Percentiles rank a stretch among this genome's conserved stretches.
Evolutionary conservation across 768 basidiomycete genomes (phyloP).

Genomic region (Psilocybe tampanensis): DNA sequence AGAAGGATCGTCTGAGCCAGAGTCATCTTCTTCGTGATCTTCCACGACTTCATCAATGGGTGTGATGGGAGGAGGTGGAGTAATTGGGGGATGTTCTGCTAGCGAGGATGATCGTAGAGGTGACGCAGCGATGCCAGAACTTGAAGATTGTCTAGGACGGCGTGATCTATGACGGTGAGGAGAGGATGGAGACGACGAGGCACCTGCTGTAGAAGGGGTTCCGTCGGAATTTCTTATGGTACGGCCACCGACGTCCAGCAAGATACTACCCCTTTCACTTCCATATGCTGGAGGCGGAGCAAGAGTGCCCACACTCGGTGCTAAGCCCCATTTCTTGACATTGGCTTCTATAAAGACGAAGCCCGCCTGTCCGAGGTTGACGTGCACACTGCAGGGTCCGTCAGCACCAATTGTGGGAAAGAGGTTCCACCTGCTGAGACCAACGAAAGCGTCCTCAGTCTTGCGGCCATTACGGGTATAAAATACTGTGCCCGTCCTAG

Average conservation of each 20-base stretch:
- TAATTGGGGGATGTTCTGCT: slow-evolving; percentile 40
- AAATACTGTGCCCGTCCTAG: slow-evolving; percentile 97
- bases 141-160: slow-evolving; percentile 45
- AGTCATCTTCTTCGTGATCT: slow-evolving; percentile 45
- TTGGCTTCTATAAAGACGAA: slow-evolving; percentile 99
- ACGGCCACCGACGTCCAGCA: slow-evolving; percentile 86
- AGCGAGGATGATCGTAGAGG: slow-evolving; percentile 61
- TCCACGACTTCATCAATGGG: slow-evolving; percentile 71
- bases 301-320: slow-evolving; percentile 94
- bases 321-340: slow-evolving; percentile 99
- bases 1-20: slow-evolving; percentile 29
- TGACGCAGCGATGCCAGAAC: slow-evolving; percentile 58
- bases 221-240: slow-evolving; percentile 37
- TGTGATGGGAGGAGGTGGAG: slow-evolving; percentile 72
- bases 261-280: slow-evolving; percentile 93
- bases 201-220: slow-evolving; percentile 41
- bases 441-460: slow-evolving; percentile 94
- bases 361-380: slow-evolving; percentile 96
- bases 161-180: slow-evolving; percentile 63
- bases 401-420: slow-evolving; percentile 98
- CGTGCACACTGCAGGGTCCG: slow-evolving; percentile 94
- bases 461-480: slow-evolving; percentile 98
- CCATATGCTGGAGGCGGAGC: slow-evolving; percentile 99
- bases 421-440: slow-evolving; percentile 87
- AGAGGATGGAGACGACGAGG: slow-evolving; percentile 48